Evolutionary conservation across 2,329 filamentous ascomycete species (phyloP).

Genomic region (Pyricularia sp.): DNA sequence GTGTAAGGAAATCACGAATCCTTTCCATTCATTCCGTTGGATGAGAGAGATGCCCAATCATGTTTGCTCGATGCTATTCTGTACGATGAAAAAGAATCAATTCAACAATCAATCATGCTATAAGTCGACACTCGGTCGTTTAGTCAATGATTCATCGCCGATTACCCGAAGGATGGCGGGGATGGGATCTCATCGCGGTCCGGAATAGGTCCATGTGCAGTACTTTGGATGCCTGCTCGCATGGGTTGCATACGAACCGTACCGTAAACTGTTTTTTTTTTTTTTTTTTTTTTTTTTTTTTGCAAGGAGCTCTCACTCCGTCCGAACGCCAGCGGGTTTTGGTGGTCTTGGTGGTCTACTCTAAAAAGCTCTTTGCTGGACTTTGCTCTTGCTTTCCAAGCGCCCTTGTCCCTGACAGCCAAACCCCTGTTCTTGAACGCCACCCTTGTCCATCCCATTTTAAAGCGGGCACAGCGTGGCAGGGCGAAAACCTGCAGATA

Average conservation of each 20-base stretch:
- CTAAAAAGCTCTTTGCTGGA: too few relatives aligned
- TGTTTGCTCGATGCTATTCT: background rate
- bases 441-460: conserved; percentile 1
- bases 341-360: background rate
- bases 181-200: background rate
- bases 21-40: background rate
- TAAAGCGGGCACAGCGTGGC: conserved; percentile 1
- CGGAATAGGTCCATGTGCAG: background rate
- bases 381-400: background rate
- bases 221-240: background rate
- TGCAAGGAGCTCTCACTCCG: background rate
- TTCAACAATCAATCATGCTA: background rate
- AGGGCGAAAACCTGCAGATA: background rate
- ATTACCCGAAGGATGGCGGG: background rate
- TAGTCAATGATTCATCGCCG: background rate
- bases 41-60: background rate
- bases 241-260: background rate
- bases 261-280: background rate
- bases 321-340: background rate
- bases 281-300: background rate
- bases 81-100: background rate
- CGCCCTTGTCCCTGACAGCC: background rate
- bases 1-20: background rate
- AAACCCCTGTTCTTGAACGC: background rate
- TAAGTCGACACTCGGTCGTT: background rate